Percentiles rank a stretch among this genome's conserved stretches.
These are phyloP conservation scores for Cryptococcus sp. DNA, from an alignment of 1,284 basidiomycete species.

Conservation along the genomic window DNA sequence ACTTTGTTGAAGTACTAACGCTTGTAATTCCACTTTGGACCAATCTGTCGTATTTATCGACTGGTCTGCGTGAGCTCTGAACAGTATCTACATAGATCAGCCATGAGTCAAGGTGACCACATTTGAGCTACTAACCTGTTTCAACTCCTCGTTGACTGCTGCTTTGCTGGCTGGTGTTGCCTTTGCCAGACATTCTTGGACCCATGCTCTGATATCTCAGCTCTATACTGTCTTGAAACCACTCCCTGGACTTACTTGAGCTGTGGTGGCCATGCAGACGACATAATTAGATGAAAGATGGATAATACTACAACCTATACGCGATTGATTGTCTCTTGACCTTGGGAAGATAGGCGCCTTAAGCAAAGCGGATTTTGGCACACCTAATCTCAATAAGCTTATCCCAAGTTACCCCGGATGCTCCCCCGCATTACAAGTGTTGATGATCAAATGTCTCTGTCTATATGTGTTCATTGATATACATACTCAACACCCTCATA, in stretches of 20 bases:
- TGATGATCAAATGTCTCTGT: too few species aligned
- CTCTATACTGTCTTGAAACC: not conserved
- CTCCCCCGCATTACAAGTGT: too few species aligned
- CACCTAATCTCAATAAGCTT: too few species aligned
- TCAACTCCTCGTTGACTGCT: constrained; percentile 45
- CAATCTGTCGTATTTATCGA: constrained; percentile 46
- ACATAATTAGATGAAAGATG: constrained; percentile 14
- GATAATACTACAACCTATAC: too few species aligned
- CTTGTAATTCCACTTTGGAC: constrained; percentile 40
- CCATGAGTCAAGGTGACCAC: not conserved
- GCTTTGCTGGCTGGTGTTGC: constrained; percentile 44
- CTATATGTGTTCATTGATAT: too few species aligned
- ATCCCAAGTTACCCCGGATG: too few species aligned
- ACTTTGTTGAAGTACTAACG: too few species aligned
- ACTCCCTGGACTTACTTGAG: constrained; percentile 27
- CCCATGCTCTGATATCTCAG: constrained; percentile 35
- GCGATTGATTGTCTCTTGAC: too few species aligned
- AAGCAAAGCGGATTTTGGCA: too few species aligned
- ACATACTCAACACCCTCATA: too few species aligned
- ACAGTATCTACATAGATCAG: constrained; percentile 33
- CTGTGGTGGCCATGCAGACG: constrained; percentile 37
- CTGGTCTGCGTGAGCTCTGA: constrained; percentile 43
- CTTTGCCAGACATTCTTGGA: constrained; percentile 42
- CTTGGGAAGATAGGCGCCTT: too few species aligned
- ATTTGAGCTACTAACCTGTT: constrained; percentile 28